Evolutionary conservation across 192 early-diverging fungal species (phyloP), one percentile per base, ranked within the genome.

Genomic region (Podila verticillata): DNA sequence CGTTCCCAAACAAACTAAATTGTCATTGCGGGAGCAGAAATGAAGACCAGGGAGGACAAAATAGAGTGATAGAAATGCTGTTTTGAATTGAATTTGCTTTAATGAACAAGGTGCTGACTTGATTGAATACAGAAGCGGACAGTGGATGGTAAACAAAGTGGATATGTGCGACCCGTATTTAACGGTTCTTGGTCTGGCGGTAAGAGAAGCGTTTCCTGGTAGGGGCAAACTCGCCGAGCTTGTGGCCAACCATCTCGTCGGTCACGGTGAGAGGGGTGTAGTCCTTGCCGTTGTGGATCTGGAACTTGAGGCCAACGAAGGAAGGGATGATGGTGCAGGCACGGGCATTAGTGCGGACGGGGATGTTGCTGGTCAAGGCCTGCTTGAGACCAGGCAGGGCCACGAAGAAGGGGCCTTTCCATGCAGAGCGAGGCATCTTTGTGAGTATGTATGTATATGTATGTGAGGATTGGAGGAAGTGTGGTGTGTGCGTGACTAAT

Each of bases 221-320:
- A 35, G 92, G 91, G 10, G 95, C 91, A 65, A 98, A 98, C 85
- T 98, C 97, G 66, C 97, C 97, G 26, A 98, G 84, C 81, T 97
- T 97, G 82, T 92, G 92, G 17, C 95, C 95, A 67, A 98, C 91
- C 96, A 97, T 98, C 61, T 95, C 92, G 85, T 97, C 96, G 6
- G 89, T 94, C 29, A 98, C 87, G 12, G 86, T 78, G 26, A 98
- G 89, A 7, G 95, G 94, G 19, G 93, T 49, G 84, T 95, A 97
- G 59, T 89, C 85, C 58, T 97, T 97, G 69, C 97, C 97, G 83
- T 97, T 98, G 85, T 98, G 96, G 24, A 98, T 92, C 73, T 92
- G 77, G 84, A 98, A 97, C 82, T 91, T 92, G 36, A 92, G 87
- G 36, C 95, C 95, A 60, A 98, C 91, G 82, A 94, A 93, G 61